Base-by-base conservation (phyloP, 495 filamentous ascomycete genomes). In the Daldinia caldariorum region DNA sequence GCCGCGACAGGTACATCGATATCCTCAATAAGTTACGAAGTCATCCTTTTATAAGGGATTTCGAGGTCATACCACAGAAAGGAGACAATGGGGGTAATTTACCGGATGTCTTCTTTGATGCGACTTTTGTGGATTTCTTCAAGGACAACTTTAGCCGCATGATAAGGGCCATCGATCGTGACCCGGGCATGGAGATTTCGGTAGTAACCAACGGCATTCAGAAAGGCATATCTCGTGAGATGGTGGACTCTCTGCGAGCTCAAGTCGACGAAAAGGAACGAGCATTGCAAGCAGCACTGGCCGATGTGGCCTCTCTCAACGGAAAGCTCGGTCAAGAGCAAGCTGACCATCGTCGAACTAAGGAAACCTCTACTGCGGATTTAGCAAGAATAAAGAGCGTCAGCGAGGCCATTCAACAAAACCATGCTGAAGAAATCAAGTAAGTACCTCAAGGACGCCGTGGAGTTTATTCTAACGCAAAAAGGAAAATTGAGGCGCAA, bases 141-240 rank as follows among this genome's bases (percentile, higher is more conserved):
- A 97, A 97, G 75, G 93, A 97, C 72, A 95, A 97, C 75, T 99
- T 94, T 76, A 93, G 90, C 66, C 91, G 94, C 34, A 81, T 97
- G 58, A 82, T 90, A 18, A 87, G 93, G 59, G 92, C 94, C 18
- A 92, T 99, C 73, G 95, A 99, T 77, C 90, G 94, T 55, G 93
- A 97, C 65, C 95, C 95, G 5, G 92, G 88, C 8, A 80, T 94
- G 41, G 95, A 99, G 74, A 88, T 94, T 22, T 89, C 90, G 0
- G 85, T 94, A 39, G 80, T 93, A 57, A 85, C 89, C 47, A 92
- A 93, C 79, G 92, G 92, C 0, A 83, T 92, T 29, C 87, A 93
- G 74, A 93, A 93, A 72, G 93, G 92, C 10, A 88, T 97, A 54
- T 94, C 93, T 9, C 86, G 91, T 35, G 89, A 94, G 71, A 79